Conservation (phyloP, 306 rosid species). For the Vigna hirtella region DNA sequence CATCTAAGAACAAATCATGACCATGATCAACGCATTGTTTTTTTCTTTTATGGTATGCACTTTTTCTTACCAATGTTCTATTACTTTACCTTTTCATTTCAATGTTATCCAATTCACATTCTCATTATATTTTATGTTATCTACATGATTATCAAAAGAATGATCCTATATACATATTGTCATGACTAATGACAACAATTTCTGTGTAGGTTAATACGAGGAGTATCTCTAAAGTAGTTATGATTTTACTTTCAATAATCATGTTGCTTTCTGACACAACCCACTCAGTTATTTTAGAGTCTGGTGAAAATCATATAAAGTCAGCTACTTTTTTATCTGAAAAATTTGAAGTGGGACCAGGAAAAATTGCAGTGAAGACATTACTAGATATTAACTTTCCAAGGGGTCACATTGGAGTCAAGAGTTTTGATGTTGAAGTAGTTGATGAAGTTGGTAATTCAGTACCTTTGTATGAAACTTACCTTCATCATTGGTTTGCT, state of each 20-base stretch:
- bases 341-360: background rate
- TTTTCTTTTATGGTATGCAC: too few relatives aligned
- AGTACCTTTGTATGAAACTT: constrained; percentile 18
- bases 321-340: background rate
- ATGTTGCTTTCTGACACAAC: background rate
- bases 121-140: too few relatives aligned
- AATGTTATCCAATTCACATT: too few relatives aligned
- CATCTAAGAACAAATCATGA: too few relatives aligned
- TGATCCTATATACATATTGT: too few relatives aligned
- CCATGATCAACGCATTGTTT: too few relatives aligned
- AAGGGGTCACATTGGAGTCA: constrained; percentile 32
- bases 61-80: too few relatives aligned
- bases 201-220: background rate
- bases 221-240: background rate
- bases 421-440: constrained; percentile 37
- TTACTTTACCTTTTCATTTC: too few relatives aligned
- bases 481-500: background rate
- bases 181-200: too few relatives aligned
- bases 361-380: background rate
- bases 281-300: background rate
- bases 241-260: background rate
- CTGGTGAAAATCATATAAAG: background rate
- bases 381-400: background rate
- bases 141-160: too few relatives aligned
- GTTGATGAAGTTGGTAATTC: constrained; percentile 18